Percentiles rank a stretch among this genome's conserved stretches.
phyloP scores from a whole-genome alignment of 164 flowering plant genomes.

The Macadamia tetraphylla region DNA sequence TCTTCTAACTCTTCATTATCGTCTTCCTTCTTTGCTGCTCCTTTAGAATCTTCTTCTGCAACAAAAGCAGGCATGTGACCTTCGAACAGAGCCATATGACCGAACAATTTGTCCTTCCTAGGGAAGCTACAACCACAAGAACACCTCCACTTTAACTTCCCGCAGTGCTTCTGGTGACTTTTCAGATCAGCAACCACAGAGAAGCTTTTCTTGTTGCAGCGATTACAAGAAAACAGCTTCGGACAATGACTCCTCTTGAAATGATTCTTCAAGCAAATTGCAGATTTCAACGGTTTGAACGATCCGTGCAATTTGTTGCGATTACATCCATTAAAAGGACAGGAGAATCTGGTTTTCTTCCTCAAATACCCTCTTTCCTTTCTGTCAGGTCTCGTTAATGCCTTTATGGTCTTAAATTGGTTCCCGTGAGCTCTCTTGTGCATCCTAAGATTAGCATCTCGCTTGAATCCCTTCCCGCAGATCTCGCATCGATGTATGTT shows the following conservation, averaged over 20 bases:
- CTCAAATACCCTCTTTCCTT: slow-evolving; percentile 2
- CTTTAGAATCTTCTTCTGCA: slow-evolving; percentile 23
- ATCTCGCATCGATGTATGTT: slow-evolving; percentile 72
- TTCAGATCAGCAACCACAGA: slow-evolving; percentile 73
- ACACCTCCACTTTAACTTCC: slow-evolving; percentile 63
- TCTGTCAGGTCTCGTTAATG: slow-evolving; percentile 48
- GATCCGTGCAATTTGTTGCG: slow-evolving; percentile 53
- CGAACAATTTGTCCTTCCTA: slow-evolving; percentile 76
- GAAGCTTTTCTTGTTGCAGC: slow-evolving; percentile 77
- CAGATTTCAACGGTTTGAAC: slow-evolving; percentile 68
- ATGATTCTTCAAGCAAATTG: slow-evolving; percentile 69
- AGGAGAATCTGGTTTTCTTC: slow-evolving; percentile 47
- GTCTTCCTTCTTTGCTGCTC: slow-evolving; percentile 14
- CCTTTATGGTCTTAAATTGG: slow-evolving; percentile 63
- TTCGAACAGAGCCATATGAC: slow-evolving; percentile 73
- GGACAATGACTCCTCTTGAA: slow-evolving; percentile 90
- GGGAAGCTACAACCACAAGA: slow-evolving; percentile 80
- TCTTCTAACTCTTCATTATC: slow-evolving; percentile 16
- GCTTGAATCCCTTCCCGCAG: slow-evolving; percentile 87
- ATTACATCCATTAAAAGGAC: slow-evolving; percentile 71
- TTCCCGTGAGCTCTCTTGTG: slow-evolving; percentile 90
- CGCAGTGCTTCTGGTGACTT: slow-evolving; percentile 77
- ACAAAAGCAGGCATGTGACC: slow-evolving; percentile 75
- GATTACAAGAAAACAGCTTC: slow-evolving; percentile 57
- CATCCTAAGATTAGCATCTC: slow-evolving; percentile 87